These are phyloP conservation scores for Ostreobium quekettii DNA, from an alignment of 139 green algal species.

Conservation along the genomic window DNA sequence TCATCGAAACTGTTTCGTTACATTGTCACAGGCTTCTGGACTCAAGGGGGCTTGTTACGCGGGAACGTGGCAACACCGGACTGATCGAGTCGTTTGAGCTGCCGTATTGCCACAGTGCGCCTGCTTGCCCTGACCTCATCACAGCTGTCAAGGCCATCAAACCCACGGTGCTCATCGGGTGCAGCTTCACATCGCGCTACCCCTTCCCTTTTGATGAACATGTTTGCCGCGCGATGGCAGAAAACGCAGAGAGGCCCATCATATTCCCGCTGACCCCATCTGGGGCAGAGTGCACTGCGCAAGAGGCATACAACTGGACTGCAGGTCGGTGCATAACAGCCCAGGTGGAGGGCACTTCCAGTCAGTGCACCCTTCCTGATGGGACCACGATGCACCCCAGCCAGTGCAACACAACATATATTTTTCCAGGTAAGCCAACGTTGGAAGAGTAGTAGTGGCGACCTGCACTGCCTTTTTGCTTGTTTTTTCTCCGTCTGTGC, in stretches of 20 bases:
- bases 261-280: constrained; percentile 62
- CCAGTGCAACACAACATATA: constrained; percentile 38
- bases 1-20: not conserved
- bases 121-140: constrained; percentile 37
- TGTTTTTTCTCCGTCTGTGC: too few species aligned
- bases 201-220: constrained; percentile 48
- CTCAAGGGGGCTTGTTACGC: constrained; percentile 5
- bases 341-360: constrained; percentile 16
- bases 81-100: constrained; percentile 1
- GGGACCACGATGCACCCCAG: constrained; percentile 24
- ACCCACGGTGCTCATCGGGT: constrained; percentile 67
- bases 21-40: constrained; percentile 10
- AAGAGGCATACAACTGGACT: constrained; percentile 59
- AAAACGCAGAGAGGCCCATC: constrained; percentile 46
- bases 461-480: too few species aligned
- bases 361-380: not conserved
- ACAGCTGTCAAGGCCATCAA: constrained; percentile 56
- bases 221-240: constrained; percentile 37
- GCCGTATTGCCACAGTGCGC: constrained; percentile 4
- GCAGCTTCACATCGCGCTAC: constrained; percentile 26
- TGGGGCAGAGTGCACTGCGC: constrained; percentile 42
- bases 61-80: not conserved
- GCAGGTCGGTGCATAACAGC: constrained; percentile 37
- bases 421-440: too few species aligned
- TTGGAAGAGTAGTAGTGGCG: too few species aligned